phyloP scores from a whole-genome alignment of 768 basidiomycete genomes.

The Artomyces pyxidatus region DNA sequence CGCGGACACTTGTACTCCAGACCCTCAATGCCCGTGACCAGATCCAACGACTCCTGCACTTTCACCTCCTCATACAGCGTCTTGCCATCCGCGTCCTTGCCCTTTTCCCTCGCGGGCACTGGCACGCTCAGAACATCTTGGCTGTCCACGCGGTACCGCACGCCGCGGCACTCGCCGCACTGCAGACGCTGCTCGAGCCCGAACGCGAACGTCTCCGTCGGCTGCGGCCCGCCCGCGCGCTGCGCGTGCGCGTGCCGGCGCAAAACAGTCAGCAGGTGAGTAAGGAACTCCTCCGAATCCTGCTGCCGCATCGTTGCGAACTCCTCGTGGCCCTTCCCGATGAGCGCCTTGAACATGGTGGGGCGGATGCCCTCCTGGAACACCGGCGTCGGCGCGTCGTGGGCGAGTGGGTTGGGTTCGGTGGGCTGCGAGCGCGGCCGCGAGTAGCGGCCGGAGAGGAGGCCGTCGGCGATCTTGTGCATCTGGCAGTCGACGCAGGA shows the following conservation, averaged over 20 bases:
- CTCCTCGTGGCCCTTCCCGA: constrained; percentile 90
- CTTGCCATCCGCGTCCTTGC: constrained; percentile 53
- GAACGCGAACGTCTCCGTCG: constrained; percentile 73
- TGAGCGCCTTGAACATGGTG: constrained; percentile 74
- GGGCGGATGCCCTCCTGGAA: constrained; percentile 87
- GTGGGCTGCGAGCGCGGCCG: constrained; percentile 37
- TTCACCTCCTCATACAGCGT: constrained; percentile 52
- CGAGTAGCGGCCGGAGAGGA: constrained; percentile 89
- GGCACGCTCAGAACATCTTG: constrained; percentile 74
- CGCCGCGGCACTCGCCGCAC: constrained; percentile 69
- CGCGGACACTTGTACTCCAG: constrained; percentile 77
- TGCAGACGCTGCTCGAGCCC: constrained; percentile 83
- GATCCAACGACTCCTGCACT: constrained; percentile 54
- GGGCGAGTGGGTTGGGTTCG: constrained; percentile 27
- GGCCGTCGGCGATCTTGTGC: constrained; percentile 85
- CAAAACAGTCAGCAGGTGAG: constrained; percentile 67
- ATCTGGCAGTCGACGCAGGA: constrained; percentile 94
- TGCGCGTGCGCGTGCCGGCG: constrained; percentile 54
- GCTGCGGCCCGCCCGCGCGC: constrained; percentile 39
- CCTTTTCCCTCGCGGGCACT: constrained; percentile 59
- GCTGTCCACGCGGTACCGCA: constrained; percentile 73
- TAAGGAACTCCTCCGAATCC: constrained; percentile 92
- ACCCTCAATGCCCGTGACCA: constrained; percentile 48
- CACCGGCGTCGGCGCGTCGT: constrained; percentile 34
- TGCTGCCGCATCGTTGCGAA: constrained; percentile 97